Percentiles rank a stretch among this genome's conserved stretches.
phyloP scores from a whole-genome alignment of 176 grass and related monocot species.

The Aegilops umbellulata region DNA sequence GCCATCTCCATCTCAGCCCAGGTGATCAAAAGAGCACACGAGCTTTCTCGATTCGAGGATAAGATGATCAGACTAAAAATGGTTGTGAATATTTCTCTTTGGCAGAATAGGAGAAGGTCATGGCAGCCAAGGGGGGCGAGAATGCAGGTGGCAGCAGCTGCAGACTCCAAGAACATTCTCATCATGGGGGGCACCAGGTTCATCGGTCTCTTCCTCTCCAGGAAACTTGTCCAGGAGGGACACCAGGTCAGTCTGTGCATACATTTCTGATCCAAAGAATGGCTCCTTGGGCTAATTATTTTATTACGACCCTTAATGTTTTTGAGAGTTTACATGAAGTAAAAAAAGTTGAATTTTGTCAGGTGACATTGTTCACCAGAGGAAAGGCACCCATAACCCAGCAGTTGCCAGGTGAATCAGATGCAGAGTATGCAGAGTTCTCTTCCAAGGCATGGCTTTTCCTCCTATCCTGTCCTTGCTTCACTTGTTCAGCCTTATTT shows the following conservation, averaged over 20 bases:
- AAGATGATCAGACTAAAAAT: not conserved
- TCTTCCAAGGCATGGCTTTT: slow-evolving; percentile 57
- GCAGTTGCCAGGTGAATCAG: slow-evolving; percentile 87
- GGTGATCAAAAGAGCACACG: slow-evolving; percentile 28
- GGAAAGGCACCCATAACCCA: slow-evolving; percentile 90
- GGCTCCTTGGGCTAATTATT: not conserved
- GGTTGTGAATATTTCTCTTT: slow-evolving; percentile 5
- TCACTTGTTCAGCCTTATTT: not conserved
- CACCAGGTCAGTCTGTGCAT: slow-evolving; percentile 58
- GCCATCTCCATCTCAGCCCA: slow-evolving; percentile 53
- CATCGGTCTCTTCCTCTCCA: slow-evolving; percentile 85
- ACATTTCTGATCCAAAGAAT: not conserved
- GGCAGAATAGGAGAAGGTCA: slow-evolving; percentile 60
- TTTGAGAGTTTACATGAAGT: not conserved
- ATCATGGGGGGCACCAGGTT: slow-evolving; percentile 97
- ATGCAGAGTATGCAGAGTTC: slow-evolving; percentile 77
- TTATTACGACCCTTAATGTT: not conserved
- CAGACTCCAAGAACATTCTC: slow-evolving; percentile 82
- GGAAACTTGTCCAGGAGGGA: slow-evolving; percentile 81
- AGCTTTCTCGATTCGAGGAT: not conserved
- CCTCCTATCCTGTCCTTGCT: slow-evolving; percentile 1
- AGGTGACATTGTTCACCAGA: slow-evolving; percentile 98
- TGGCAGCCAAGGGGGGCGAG: slow-evolving; percentile 51
- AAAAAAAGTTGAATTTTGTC: not conserved
- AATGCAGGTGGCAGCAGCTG: slow-evolving; percentile 54